Base-by-base conservation (phyloP, 1,139 yeast species). In the Pichia sp. region DNA sequence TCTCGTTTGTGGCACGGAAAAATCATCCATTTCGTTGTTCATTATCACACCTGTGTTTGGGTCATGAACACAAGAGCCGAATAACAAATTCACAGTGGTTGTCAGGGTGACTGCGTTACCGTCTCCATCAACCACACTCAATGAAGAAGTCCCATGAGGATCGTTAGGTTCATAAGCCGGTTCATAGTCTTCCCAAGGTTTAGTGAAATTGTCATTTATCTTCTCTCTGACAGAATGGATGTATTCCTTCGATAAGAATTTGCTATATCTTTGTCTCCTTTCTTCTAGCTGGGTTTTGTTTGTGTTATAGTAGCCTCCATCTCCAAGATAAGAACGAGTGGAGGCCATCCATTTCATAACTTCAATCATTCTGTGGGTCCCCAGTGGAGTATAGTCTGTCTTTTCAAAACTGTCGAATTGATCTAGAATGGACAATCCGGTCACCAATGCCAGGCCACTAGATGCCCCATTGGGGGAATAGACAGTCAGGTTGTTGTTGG, bases 1-100 rank as follows among this genome's bases (percentile, higher is more conserved):
- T 41, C 80, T 75, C 7, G 76, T 71, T 8, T 69, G 66, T 0
- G 95, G 93, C 44, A 81, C 75, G n/a, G 96, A 85, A 65, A 93
- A 93, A 69, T 93, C 98, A 69, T 93, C 97, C 97, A 93, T 92
- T 69, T 93, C 91, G 62, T 90, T 85, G 72, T 93, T 93, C 64
- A 93, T 73, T 8, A 93, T 77, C 14, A 93, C 74, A 1, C 98
- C 98, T 0, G 98, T 92, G 1, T 59, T 67, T 2, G 86, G 85
- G 67, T 92, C 98, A 66, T 86, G 87, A 6, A 92, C 84, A 64
- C 84, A 67, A 12, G 93, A 84, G 0, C 98, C 99, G 70, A 91
- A 93, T 49, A 81, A 70, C 51, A 91, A 73, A 67, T 93, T 93
- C n/a, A 93, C 84, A 0, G 98, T 92, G 1, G 97, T 87, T 2